Evolutionary conservation across 495 filamentous ascomycete species (phyloP).

Genomic region (Aspergillus ostianus): DNA sequence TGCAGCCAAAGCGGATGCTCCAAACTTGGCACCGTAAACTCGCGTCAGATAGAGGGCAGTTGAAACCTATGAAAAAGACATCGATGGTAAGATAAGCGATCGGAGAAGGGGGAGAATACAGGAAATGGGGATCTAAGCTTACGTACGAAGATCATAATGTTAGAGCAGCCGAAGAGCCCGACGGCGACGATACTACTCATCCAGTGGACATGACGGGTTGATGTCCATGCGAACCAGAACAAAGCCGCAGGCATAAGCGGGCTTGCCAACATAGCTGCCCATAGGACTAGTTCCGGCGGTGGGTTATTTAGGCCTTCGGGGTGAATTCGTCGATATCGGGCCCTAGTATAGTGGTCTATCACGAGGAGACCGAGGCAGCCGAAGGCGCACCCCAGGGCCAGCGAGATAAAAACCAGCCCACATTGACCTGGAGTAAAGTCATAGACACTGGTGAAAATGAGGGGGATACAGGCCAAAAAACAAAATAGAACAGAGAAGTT

Average conservation of each 20-base stretch:
- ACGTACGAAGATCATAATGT: conserved; percentile 54
- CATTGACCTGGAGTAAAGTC: conserved; percentile 45
- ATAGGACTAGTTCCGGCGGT: conserved; percentile 54
- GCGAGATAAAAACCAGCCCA: conserved; percentile 59
- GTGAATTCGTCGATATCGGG: conserved; percentile 26
- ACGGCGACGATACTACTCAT: conserved; percentile 48
- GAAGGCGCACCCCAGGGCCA: conserved; percentile 56
- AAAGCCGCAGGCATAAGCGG: conserved; percentile 50
- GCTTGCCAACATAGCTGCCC: conserved; percentile 58
- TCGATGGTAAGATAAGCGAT: conserved; percentile 42
- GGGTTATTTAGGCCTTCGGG: conserved; percentile 33
- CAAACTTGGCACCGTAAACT: conserved; percentile 9
- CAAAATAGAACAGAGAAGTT: conserved; percentile 62
- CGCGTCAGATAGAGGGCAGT: conserved; percentile 35
- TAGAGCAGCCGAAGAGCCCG: conserved; percentile 66
- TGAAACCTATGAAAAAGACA: conserved; percentile 45
- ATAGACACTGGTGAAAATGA: conserved; percentile 51
- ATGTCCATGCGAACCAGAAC: conserved; percentile 52
- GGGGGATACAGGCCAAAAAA: conserved; percentile 65
- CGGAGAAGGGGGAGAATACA: too few species aligned
- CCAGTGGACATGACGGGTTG: conserved; percentile 36
- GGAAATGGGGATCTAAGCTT: neutral
- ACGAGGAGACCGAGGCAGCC: conserved; percentile 44
- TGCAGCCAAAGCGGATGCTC: conserved; percentile 22
- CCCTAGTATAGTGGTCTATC: conserved; percentile 31